phyloP scores from a whole-genome alignment of 129 eudicot genomes.

The Flaveria sonorensis region DNA sequence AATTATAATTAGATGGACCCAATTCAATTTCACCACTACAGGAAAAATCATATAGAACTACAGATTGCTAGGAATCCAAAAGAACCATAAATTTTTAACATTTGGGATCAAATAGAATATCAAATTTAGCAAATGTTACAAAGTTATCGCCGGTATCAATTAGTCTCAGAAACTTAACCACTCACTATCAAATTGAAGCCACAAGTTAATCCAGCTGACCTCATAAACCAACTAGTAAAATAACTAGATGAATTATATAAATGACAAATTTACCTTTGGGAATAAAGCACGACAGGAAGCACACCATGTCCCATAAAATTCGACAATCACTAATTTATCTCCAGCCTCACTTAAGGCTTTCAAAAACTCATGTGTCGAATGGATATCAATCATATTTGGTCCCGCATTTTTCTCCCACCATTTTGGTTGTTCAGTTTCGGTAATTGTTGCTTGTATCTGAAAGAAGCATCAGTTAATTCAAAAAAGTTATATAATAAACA shows the following conservation, averaged over 20 bases:
- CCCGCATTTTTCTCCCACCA: conserved; percentile 98
- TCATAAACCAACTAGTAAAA: conserved; percentile 19
- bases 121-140: too few relatives aligned
- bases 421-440: conserved; percentile 89
- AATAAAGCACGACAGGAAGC: conserved; percentile 96
- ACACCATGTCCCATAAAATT: conserved; percentile 95
- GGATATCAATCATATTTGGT: conserved; percentile 43
- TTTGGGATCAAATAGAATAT: too few relatives aligned
- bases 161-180: too few relatives aligned
- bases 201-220: neutral
- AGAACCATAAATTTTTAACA: too few relatives aligned
- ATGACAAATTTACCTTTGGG: conserved; percentile 66
- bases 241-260: neutral
- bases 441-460: conserved; percentile 72
- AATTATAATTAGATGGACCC: too few relatives aligned
- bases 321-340: conserved; percentile 85
- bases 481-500: too few relatives aligned
- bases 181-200: neutral
- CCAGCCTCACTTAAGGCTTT: conserved; percentile 83
- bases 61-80: too few relatives aligned
- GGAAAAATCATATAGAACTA: too few relatives aligned
- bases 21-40: too few relatives aligned
- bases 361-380: conserved; percentile 57
- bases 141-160: too few relatives aligned
- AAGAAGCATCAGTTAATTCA: neutral